Conservation (phyloP, 2,329 filamentous ascomycete genomes). For the Verticillium isaacii region DNA sequence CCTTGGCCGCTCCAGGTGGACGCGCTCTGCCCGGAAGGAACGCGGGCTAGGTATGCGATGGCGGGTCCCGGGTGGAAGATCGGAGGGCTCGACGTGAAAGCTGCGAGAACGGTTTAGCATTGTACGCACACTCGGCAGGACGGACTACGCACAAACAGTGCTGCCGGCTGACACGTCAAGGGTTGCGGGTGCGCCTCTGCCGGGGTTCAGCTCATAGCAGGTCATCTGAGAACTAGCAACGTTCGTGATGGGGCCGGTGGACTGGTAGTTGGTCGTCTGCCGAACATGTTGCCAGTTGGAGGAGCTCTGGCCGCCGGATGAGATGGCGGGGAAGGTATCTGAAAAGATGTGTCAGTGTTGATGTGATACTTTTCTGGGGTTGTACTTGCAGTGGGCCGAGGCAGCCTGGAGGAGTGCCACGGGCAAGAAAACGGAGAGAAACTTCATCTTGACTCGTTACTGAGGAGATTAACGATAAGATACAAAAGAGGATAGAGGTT, state of each 20-base stretch:
- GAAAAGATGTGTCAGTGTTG: constrained; percentile 1
- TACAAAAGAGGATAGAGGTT: not conserved
- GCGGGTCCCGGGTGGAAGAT: constrained; percentile 33
- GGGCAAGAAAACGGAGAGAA: constrained; percentile 13
- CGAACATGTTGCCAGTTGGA: constrained; percentile 42
- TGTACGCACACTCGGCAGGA: not conserved
- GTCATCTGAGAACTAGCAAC: constrained; percentile 42
- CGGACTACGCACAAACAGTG: constrained; percentile 13
- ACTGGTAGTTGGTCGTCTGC: constrained; percentile 44
- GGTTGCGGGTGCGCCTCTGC: constrained; percentile 36
- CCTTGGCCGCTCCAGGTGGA: constrained; percentile 26
- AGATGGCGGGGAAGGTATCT: constrained; percentile 38
- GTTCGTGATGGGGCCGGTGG: constrained; percentile 42
- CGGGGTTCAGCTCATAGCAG: constrained; percentile 42
- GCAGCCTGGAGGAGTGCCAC: constrained; percentile 17
- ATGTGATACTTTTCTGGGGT: too few species aligned
- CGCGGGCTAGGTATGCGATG: constrained; percentile 30
- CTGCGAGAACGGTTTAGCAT: constrained; percentile 3
- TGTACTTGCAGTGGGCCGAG: constrained; percentile 32
- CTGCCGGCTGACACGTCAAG: constrained; percentile 23
- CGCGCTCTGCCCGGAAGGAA: constrained; percentile 25
- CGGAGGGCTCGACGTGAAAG: constrained; percentile 29
- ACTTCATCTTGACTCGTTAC: constrained; percentile 10
- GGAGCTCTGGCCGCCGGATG: constrained; percentile 23
- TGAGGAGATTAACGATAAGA: not conserved